Evolutionary conservation across 1,284 basidiomycete genomes (phyloP).

Genomic region (Ceratobasidium sp.): DNA sequence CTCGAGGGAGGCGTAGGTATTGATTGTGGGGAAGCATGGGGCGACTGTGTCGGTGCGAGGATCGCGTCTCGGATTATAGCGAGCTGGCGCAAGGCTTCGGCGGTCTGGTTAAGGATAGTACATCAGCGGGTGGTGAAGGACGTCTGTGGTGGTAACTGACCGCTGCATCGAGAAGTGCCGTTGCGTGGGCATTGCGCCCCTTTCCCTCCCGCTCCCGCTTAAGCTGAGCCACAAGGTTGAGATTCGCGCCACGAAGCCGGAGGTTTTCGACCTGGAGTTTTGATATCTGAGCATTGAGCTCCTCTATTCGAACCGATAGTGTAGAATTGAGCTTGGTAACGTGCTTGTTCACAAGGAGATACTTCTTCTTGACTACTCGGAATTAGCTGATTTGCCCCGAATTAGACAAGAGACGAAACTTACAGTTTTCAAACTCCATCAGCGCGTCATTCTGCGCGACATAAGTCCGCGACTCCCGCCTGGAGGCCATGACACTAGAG

Average conservation of each 20-base stretch:
- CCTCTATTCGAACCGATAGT: constrained; percentile 82
- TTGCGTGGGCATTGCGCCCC: constrained; percentile 61
- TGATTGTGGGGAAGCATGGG: constrained; percentile 16
- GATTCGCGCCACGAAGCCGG: constrained; percentile 80
- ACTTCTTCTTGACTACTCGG: constrained; percentile 85
- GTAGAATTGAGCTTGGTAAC: constrained; percentile 90
- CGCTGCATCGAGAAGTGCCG: constrained; percentile 77
- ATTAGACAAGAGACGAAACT: constrained; percentile 55
- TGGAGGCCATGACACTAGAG: constrained; percentile 46
- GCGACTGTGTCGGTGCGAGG: background rate
- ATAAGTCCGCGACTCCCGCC: constrained; percentile 81
- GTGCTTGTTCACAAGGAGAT: constrained; percentile 87
- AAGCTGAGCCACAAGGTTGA: constrained; percentile 76
- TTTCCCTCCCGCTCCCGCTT: constrained; percentile 81
- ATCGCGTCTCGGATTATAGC: constrained; percentile 40
- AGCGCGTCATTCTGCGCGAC: constrained; percentile 81
- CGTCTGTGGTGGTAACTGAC: constrained; percentile 60
- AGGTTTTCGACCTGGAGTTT: constrained; percentile 83
- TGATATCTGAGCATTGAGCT: constrained; percentile 82
- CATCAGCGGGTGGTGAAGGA: background rate
- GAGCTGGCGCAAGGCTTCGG: constrained; percentile 44
- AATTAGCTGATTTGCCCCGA: constrained; percentile 32
- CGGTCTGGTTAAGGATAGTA: background rate
- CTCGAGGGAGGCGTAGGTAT: constrained; percentile 40
- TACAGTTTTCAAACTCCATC: constrained; percentile 84